These are phyloP conservation scores for Acidiella bohemica DNA, from an alignment of 495 filamentous ascomycete species.

Conservation along the genomic window DNA sequence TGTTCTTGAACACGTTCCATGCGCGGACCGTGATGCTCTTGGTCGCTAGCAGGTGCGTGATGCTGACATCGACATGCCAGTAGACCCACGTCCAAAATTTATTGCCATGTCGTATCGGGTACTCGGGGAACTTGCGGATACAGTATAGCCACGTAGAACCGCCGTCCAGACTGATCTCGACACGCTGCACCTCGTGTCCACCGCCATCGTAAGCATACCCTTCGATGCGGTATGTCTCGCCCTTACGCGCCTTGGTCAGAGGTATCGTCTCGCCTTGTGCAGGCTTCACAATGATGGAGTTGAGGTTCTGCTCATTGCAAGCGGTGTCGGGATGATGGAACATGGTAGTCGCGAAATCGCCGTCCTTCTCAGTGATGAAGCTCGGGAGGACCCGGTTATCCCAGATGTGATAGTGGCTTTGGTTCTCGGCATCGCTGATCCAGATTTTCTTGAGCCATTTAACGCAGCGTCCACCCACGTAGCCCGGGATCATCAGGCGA, in stretches of 20 bases:
- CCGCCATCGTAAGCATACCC: conserved; percentile 49
- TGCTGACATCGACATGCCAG: conserved; percentile 19
- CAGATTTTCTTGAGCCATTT: conserved; percentile 20
- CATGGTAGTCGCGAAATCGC: conserved; percentile 21
- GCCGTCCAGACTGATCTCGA: conserved; percentile 19
- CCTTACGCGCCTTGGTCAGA: conserved; percentile 16
- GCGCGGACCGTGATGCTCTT: conserved; percentile 13
- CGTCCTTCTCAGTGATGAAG: conserved; percentile 23
- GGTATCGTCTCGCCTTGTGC: conserved; percentile 23
- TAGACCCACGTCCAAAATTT: conserved; percentile 21
- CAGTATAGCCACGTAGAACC: conserved; percentile 20
- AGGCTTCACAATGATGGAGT: conserved; percentile 19
- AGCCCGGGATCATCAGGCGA: conserved; percentile 18
- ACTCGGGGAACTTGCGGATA: conserved; percentile 17
- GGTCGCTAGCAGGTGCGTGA: conserved; percentile 14
- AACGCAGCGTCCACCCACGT: conserved; percentile 18
- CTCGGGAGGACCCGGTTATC: conserved; percentile 27
- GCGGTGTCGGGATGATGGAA: conserved; percentile 20
- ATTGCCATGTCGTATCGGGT: conserved; percentile 20
- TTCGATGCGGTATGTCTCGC: conserved; percentile 28
- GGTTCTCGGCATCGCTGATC: conserved; percentile 17
- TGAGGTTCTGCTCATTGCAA: conserved; percentile 21
- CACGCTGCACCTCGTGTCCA: conserved; percentile 20
- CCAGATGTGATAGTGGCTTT: conserved; percentile 28
- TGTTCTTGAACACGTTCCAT: conserved; percentile 23